Percentiles rank a stretch among this genome's conserved stretches.
phyloP scores from a whole-genome alignment of 176 grass and related monocot species.

The Triticum timopheevii region DNA sequence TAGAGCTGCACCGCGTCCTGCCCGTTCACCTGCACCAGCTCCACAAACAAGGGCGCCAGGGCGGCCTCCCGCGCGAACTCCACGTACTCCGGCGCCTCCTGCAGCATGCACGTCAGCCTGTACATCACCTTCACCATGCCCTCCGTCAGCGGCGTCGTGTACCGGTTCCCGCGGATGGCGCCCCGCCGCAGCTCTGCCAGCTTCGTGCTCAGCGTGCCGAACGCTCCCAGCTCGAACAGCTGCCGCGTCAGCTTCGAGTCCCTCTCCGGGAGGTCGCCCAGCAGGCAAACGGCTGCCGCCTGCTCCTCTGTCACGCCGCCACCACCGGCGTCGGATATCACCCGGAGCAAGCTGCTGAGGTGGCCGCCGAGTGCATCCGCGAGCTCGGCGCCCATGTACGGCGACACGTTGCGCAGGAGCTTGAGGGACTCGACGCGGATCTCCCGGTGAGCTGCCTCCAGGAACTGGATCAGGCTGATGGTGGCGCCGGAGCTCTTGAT shows the following conservation, averaged over 20 bases:
- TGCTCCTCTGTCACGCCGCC: slow-evolving; percentile 72
- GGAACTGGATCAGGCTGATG: slow-evolving; percentile 85
- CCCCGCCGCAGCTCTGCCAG: slow-evolving; percentile 57
- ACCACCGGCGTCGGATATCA: slow-evolving; percentile 25
- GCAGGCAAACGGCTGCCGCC: slow-evolving; percentile 55
- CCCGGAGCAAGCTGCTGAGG: slow-evolving; percentile 48
- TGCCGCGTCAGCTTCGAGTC: slow-evolving; percentile 53
- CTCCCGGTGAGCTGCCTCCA: slow-evolving; percentile 71
- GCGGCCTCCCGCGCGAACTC: slow-evolving; percentile 41
- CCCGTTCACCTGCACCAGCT: slow-evolving; percentile 60
- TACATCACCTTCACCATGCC: slow-evolving; percentile 64
- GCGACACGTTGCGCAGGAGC: slow-evolving; percentile 71
- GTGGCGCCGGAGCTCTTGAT: slow-evolving; percentile 78
- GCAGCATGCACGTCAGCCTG: slow-evolving; percentile 54
- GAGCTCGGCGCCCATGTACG: slow-evolving; percentile 76
- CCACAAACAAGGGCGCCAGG: slow-evolving; percentile 60
- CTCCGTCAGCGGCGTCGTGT: slow-evolving; percentile 58
- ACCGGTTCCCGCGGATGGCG: slow-evolving; percentile 53
- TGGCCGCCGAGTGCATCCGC: slow-evolving; percentile 56
- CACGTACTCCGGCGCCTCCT: slow-evolving; percentile 33
- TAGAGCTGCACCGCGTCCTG: slow-evolving; percentile 61
- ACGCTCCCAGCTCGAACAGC: slow-evolving; percentile 60
- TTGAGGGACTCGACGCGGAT: slow-evolving; percentile 74
- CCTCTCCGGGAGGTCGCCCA: slow-evolving; percentile 67
- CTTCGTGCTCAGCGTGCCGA: slow-evolving; percentile 42